Evolutionary conservation across 768 basidiomycete species (phyloP), one percentile per base, ranked within the genome.

Genomic region (Clitopilus passeckerianus): DNA sequence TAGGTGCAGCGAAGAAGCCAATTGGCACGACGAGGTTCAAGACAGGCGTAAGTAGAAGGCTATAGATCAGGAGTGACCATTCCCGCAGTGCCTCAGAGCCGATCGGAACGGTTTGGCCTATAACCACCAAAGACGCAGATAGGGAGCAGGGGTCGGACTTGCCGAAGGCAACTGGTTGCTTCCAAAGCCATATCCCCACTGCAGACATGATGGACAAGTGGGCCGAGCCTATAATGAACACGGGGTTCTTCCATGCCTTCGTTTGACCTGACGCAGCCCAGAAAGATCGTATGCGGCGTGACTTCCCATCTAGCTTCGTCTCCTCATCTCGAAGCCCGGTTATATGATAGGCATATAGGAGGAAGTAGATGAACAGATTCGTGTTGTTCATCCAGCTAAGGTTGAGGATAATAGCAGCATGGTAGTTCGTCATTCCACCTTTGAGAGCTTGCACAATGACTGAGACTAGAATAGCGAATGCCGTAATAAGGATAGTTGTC

Each of bases 271-370:
- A 14, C 10, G 12, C 46, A 22, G 16, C 10, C 20, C 54, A 27
- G 14, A 37, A 22, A 8, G 56, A 24, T 43, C 20, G 3, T 5
- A n/a, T n/a, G 12, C 14, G n/a, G 16, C 27, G 27, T 30, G 3
- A 3, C 27, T 7, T 30, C 4, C 7, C 27, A 30, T 7, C 27
- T 4, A 4, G 7, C 27, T 30, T 30, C 27, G 27, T 30, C 27
- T 30, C 27, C 7, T 7, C 7, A 30, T 30, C 27, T 30, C 27
- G 27, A 30, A 30, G 4, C 27, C 7, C 27, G 54, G 46, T 60
- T 23, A 46, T 34, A 64, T 68, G 52, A 66, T 68, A 53, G 64
- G 68, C 61, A 68, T 69, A 68, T 67, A 72, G 60, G 4, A 30
- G 27, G 7, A 7, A 65, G 66, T 35, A 69, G 63, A 52, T 61